Conservation (phyloP, 345 rosid species). For the Eucalyptus leucophloia region DNA sequence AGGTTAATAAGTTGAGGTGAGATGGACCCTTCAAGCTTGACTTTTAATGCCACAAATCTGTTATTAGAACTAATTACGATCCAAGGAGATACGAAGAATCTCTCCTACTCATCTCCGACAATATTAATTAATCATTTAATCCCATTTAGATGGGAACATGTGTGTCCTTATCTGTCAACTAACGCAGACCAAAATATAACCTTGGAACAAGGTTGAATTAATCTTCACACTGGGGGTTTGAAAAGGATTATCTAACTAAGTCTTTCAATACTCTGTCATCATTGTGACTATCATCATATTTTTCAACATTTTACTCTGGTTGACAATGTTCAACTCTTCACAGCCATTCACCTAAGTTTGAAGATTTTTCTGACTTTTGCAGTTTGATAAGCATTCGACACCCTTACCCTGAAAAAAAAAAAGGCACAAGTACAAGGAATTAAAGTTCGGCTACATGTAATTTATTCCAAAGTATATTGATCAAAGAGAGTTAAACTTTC, state of each 20-base stretch:
- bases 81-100: not conserved
- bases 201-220: not conserved
- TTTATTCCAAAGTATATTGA: not conserved
- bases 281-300: fast-evolving
- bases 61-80: not conserved
- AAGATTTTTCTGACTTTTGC: not conserved
- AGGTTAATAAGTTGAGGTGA: not conserved
- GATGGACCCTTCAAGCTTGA: not conserved
- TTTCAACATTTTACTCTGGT: too few relatives aligned
- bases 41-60: not conserved
- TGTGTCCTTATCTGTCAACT: not conserved
- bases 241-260: too few relatives aligned
- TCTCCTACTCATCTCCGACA: not conserved
- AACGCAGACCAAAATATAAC: not conserved
- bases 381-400: not conserved
- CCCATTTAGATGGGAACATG: not conserved
- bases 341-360: not conserved
- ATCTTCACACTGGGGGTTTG: fast-evolving
- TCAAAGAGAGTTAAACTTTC: not conserved
- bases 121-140: not conserved
- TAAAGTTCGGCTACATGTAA: not conserved
- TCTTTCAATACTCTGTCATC: too few relatives aligned
- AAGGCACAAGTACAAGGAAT: fast-evolving
- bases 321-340: too few relatives aligned
- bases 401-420: not conserved